Conservation (phyloP, 1,284 basidiomycete species). For the Boletus smithii region DNA sequence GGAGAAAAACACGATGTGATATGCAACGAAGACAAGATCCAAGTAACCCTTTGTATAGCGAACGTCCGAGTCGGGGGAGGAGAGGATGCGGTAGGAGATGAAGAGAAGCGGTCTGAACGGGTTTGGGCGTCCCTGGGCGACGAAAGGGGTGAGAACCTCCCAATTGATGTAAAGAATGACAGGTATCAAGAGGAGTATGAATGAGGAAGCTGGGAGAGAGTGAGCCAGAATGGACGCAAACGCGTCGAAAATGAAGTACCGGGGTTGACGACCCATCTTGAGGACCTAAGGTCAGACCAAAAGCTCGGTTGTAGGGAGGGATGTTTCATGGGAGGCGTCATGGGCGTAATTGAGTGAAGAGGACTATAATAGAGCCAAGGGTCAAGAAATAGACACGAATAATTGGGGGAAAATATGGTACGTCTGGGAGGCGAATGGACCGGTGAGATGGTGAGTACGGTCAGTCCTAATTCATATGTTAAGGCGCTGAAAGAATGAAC, state of each 20-base stretch:
- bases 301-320: slow-evolving; percentile 5
- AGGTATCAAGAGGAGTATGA: slow-evolving; percentile 74
- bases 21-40: slow-evolving; percentile 83
- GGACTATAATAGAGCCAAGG: not conserved
- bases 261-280: slow-evolving; percentile 75
- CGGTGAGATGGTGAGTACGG: not conserved
- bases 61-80: slow-evolving; percentile 50
- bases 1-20: slow-evolving; percentile 90
- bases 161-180: slow-evolving; percentile 74
- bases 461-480: too few species aligned
- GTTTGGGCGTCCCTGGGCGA: slow-evolving; percentile 56
- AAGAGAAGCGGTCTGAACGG: slow-evolving; percentile 77
- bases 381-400: not conserved
- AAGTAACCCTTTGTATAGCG: slow-evolving; percentile 76
- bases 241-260: slow-evolving; percentile 37
- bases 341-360: not conserved
- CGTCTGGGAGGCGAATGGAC: not conserved
- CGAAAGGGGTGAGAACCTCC: slow-evolving; percentile 51
- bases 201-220: slow-evolving; percentile 52
- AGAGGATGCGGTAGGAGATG: slow-evolving; percentile 65
- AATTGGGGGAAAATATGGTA: too few species aligned
- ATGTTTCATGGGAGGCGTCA: not conserved
- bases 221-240: not conserved
- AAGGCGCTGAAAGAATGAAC: too few species aligned
- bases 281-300: slow-evolving; percentile 42